Conservation (phyloP, 2,329 filamentous ascomycete genomes). For the Fusarium sacchari region DNA sequence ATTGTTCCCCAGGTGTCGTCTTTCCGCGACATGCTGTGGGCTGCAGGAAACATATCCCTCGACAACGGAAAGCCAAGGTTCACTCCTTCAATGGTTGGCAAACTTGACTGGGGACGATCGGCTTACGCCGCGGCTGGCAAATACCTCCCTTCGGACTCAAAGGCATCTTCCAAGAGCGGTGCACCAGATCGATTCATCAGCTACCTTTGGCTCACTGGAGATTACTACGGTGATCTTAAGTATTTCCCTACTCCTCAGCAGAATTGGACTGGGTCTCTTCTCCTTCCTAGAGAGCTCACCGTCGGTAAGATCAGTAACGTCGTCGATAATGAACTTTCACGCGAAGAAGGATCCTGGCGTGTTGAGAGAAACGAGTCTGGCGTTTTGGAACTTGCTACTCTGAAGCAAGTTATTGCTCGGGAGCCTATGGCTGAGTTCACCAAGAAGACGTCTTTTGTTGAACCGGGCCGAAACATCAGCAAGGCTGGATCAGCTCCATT, state of each 20-base stretch:
- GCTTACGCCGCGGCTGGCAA: constrained; percentile 58
- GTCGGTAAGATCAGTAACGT: constrained; percentile 53
- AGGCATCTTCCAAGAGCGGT: constrained; percentile 50
- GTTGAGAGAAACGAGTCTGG: constrained; percentile 45
- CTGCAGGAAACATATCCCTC: constrained; percentile 48
- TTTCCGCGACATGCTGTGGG: constrained; percentile 55
- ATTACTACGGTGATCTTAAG: constrained; percentile 51
- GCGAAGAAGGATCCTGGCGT: constrained; percentile 53
- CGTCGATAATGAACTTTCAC: constrained; percentile 52
- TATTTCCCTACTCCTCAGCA: constrained; percentile 53
- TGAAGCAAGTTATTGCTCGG: constrained; percentile 52
- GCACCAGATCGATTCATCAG: constrained; percentile 54
- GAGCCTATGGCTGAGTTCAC: constrained; percentile 49
- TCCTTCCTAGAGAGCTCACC: constrained; percentile 55
- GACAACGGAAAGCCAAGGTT: constrained; percentile 48
- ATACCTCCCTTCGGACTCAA: constrained; percentile 50
- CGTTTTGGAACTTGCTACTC: constrained; percentile 49
- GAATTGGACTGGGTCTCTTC: constrained; percentile 56
- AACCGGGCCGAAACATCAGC: constrained; percentile 38
- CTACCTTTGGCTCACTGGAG: constrained; percentile 56
- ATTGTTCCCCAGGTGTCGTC: constrained; percentile 52
- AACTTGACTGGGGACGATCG: constrained; percentile 53
- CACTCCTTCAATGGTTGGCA: constrained; percentile 53
- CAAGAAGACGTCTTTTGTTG: constrained; percentile 36
- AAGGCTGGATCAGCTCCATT: constrained; percentile 25